Percentiles rank a stretch among this genome's conserved stretches.
Evolutionary conservation across 441 rosid genomes (phyloP).

Genomic region (Arabidopsis lyrata): DNA sequence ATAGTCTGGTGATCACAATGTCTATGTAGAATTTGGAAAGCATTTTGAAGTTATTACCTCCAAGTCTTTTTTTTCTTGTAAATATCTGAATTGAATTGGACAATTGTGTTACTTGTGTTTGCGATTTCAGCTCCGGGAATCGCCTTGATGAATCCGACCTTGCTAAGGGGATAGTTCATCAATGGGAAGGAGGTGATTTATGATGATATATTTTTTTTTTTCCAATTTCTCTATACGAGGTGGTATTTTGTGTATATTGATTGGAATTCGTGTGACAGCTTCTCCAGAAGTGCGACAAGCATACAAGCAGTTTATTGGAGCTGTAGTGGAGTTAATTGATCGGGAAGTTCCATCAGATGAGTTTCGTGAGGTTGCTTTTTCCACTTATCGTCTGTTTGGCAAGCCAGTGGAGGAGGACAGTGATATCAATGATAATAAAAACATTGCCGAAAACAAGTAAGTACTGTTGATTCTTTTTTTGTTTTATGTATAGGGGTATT

Average conservation of each 20-base stretch:
- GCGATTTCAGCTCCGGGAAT: constrained; percentile 52
- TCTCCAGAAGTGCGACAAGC: constrained; percentile 80
- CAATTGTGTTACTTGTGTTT: constrained; percentile 23
- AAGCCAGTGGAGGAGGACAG: constrained; percentile 54
- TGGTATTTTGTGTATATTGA: constrained; percentile 15
- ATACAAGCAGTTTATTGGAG: constrained; percentile 80
- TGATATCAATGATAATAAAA: constrained; percentile 41
- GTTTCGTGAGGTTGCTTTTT: constrained; percentile 75
- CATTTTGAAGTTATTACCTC: neutral
- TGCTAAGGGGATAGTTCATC: constrained; percentile 74
- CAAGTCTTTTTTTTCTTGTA: neutral
- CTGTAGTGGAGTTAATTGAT: constrained; percentile 77
- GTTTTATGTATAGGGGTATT: neutral
- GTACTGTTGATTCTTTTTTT: constrained; percentile 19
- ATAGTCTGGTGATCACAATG: constrained; percentile 18
- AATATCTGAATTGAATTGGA: neutral
- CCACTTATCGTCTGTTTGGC: constrained; percentile 61
- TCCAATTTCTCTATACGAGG: neutral
- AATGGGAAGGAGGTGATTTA: constrained; percentile 89
- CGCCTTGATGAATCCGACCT: constrained; percentile 76
- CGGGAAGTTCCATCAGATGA: constrained; percentile 82
- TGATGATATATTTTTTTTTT: neutral
- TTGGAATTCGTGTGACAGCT: constrained; percentile 56
- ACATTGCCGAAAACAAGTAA: constrained; percentile 60
- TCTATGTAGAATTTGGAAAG: constrained; percentile 6